These are phyloP conservation scores for Prillingera fragicola DNA, from an alignment of 1,284 basidiomycete species.

Conservation along the genomic window DNA sequence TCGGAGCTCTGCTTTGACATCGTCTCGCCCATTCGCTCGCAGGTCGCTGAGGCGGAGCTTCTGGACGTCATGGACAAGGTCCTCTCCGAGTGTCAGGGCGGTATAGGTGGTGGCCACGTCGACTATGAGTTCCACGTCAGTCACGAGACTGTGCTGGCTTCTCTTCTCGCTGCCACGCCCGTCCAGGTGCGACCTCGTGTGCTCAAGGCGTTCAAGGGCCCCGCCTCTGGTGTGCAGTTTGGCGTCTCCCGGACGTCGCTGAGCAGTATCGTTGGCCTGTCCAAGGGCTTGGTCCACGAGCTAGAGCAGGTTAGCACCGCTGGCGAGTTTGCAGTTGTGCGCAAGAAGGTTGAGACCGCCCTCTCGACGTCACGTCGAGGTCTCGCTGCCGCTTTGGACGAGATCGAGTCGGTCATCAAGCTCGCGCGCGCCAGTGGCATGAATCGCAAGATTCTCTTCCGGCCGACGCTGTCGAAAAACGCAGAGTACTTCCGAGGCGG, in stretches of 20 bases:
- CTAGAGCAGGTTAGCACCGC: constrained; percentile 44
- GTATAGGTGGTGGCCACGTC: constrained; percentile 18
- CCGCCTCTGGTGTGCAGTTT: constrained; percentile 21
- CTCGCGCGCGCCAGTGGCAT: constrained; percentile 50
- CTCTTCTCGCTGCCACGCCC: constrained; percentile 36
- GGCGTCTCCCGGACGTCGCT: constrained; percentile 25
- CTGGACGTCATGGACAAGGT: constrained; percentile 47
- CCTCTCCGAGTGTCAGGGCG: constrained; percentile 43
- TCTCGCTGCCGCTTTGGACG: constrained; percentile 45
- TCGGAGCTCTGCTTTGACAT: constrained; percentile 48
- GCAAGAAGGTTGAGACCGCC: constrained; percentile 24
- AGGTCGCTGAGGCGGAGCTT: constrained; percentile 46
- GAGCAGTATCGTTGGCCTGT: constrained; percentile 25
- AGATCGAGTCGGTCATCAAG: constrained; percentile 46
- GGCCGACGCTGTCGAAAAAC: constrained; percentile 45
- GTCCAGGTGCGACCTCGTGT: constrained; percentile 28
- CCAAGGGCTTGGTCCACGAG: constrained; percentile 33
- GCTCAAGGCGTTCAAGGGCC: constrained; percentile 33
- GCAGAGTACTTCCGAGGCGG: constrained; percentile 51
- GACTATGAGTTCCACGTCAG: constrained; percentile 48
- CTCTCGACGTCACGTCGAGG: constrained; percentile 25
- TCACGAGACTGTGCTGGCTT: constrained; percentile 41
- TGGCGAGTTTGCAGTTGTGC: constrained; percentile 34
- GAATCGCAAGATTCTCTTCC: constrained; percentile 49
- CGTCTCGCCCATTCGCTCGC: constrained; percentile 42